Percentiles rank a stretch among this genome's conserved stretches.
Evolutionary conservation across 257 asterid genomes (phyloP).

Genomic region (Marsdenia floribunda): DNA sequence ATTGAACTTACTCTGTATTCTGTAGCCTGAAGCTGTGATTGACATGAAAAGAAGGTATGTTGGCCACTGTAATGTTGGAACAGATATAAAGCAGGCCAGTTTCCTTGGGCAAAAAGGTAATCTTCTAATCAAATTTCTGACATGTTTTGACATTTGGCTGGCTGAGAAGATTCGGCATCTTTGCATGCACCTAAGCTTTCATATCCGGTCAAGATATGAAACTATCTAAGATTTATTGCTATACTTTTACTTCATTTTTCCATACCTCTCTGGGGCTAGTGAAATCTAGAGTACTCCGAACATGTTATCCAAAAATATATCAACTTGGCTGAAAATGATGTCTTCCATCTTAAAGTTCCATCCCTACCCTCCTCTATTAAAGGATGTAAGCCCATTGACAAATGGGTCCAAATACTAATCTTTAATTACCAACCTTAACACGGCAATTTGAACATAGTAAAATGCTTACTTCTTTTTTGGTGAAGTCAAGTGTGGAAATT

Average conservation of each 20-base stretch:
- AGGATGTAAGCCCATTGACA: not conserved
- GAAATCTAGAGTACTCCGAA: not conserved
- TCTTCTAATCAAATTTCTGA: slow-evolving; percentile 10
- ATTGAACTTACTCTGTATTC: slow-evolving; percentile 13
- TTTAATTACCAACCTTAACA: too few relatives aligned
- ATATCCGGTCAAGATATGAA: not conserved
- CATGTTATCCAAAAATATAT: not conserved
- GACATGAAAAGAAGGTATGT: slow-evolving; percentile 92
- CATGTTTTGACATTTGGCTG: slow-evolving; percentile 8
- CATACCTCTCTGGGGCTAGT: not conserved
- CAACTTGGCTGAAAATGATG: not conserved
- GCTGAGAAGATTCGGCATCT: not conserved
- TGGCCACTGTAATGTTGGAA: slow-evolving; percentile 90
- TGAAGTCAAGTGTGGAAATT: not conserved
- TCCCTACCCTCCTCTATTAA: not conserved
- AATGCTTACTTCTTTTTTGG: not conserved
- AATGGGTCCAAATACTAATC: not conserved
- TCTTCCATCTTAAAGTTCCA: not conserved
- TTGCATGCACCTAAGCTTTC: not conserved
- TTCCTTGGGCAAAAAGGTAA: slow-evolving; percentile 91
- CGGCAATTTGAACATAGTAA: too few relatives aligned
- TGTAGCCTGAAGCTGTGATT: slow-evolving; percentile 76
- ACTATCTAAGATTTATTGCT: not conserved
- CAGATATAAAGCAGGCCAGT: slow-evolving; percentile 97
- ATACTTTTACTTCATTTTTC: not conserved